Percentiles rank a stretch among this genome's conserved stretches.
Conservation (phyloP, 1,284 basidiomycete species). For the Boletellus deceptivus region DNA sequence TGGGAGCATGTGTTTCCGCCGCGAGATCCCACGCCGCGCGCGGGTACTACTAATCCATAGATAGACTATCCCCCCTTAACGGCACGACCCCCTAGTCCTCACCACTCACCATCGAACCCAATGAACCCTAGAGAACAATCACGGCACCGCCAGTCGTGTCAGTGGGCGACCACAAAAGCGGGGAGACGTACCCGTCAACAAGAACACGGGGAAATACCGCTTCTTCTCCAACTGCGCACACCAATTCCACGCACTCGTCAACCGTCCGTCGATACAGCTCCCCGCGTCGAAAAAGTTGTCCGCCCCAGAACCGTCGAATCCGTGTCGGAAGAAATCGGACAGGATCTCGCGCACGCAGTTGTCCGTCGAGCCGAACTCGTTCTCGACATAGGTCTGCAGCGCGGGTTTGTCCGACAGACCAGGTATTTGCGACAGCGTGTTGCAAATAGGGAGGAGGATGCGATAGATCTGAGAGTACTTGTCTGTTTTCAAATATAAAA, state of each 20-base stretch:
- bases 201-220: conserved; percentile 73
- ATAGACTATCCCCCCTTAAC: too few relatives aligned
- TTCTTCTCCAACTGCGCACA: conserved; percentile 80
- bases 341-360: conserved; percentile 66
- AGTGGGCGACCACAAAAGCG: neutral
- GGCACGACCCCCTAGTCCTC: conserved; percentile 7
- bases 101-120: conserved; percentile 85
- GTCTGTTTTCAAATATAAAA: conserved; percentile 38
- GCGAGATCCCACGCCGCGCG: too few relatives aligned
- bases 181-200: conserved; percentile 59
- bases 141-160: too few relatives aligned
- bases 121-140: conserved; percentile 54
- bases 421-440: conserved; percentile 69
- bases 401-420: conserved; percentile 62
- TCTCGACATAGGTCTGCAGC: conserved; percentile 70
- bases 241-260: conserved; percentile 88
- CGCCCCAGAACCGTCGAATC: conserved; percentile 79
- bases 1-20: too few relatives aligned
- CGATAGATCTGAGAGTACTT: conserved; percentile 87
- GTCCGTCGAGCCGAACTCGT: conserved; percentile 74
- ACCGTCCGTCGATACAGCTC: conserved; percentile 58
- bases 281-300: conserved; percentile 80
- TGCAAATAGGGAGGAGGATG: conserved; percentile 80
- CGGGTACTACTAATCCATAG: too few relatives aligned
- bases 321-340: conserved; percentile 79